Base-by-base conservation (phyloP, 805 yeast genomes). In the Starmerella bombi region DNA sequence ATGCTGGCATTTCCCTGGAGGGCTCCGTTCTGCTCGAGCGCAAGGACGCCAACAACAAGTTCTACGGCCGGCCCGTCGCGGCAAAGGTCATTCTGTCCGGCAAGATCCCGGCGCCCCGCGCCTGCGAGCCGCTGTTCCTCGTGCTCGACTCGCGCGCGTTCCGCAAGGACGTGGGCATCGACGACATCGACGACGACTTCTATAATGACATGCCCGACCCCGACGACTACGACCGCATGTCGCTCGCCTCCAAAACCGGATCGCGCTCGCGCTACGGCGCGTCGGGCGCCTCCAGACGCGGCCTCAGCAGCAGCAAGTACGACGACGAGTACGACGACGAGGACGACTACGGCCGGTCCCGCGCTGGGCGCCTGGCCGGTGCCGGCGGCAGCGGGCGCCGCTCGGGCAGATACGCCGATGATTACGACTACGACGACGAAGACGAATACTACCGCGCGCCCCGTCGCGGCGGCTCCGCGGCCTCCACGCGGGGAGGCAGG, bases 21-120 rank as follows among this genome's bases (percentile, higher is more conserved):
- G 98, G 98, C 23, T 85, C 96, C 1, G 94, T 88, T 14, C 74
- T 91, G 43, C 70, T 91, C n/a, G 98, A 91, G 63, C 80, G 98
- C 66, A 74, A 97, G 63, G 97, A 91, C 54, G 94, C 97, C 21
- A 88, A 88, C 62, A 71, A 94, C 56, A 88, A 88, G 63, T 88
- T 88, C 57, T 88, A 88, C 58, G 97, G 98, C 29, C 71, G 69
- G 51, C 75, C 71, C 50, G 80, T 94, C 59, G 85, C 91, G 44
- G 93, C 96, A n/a, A 74, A 82, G 59, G 69, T 70, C 57, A 81
- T 88, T 54, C 68, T 88, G 39, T 64, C 78, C 5, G 98, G 98
- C 30, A 72, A 80, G 50, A 82, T 88, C n/a, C 88, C 84, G 36
- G 74, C 94, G 3, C 97, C 97, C 2, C 84, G 94, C 22, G 85